Percentiles rank a stretch among this genome's conserved stretches.
Evolutionary conservation across 129 eudicot species (phyloP).

Genomic region (Flaveria linearis): DNA sequence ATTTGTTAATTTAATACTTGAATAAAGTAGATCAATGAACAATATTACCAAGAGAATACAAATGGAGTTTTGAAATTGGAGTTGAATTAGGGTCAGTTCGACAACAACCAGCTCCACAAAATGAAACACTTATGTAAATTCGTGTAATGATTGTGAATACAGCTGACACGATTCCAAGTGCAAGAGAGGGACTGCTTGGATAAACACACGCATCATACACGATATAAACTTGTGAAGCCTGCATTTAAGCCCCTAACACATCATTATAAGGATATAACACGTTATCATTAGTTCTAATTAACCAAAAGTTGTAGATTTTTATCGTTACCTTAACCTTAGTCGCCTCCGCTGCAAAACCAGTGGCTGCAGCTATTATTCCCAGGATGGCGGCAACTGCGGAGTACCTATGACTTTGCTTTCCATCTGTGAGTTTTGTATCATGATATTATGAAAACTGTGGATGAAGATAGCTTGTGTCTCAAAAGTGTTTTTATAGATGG

Average conservation of each 20-base stretch:
- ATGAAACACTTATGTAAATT: slow-evolving; percentile 36
- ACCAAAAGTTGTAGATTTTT: background rate
- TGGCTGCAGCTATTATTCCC: slow-evolving; percentile 37
- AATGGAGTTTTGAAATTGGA: slow-evolving; percentile 35
- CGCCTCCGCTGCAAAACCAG: slow-evolving; percentile 40
- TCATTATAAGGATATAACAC: no score
- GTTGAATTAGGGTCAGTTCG: slow-evolving; percentile 25
- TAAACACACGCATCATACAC: slow-evolving; percentile 19
- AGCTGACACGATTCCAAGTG: slow-evolving; percentile 36
- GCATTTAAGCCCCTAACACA: slow-evolving; percentile 10
- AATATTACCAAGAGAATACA: slow-evolving; percentile 34
- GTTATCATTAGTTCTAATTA: background rate
- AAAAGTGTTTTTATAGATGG: no score
- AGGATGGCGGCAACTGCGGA: slow-evolving; percentile 26
- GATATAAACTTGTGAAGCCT: slow-evolving; percentile 33
- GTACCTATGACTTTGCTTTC: slow-evolving; percentile 25
- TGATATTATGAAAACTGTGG: background rate
- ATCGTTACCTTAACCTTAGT: slow-evolving; percentile 34
- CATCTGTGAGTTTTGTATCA: background rate
- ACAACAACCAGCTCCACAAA: slow-evolving; percentile 35
- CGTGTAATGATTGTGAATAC: slow-evolving; percentile 34
- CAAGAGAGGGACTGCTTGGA: slow-evolving; percentile 44
- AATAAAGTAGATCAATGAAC: no score
- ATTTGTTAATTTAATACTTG: no score
- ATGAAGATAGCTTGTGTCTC: slow-evolving; percentile 25